These are phyloP conservation scores for Epichloe elymi DNA, from an alignment of 2,329 filamentous ascomycete species.

Conservation along the genomic window DNA sequence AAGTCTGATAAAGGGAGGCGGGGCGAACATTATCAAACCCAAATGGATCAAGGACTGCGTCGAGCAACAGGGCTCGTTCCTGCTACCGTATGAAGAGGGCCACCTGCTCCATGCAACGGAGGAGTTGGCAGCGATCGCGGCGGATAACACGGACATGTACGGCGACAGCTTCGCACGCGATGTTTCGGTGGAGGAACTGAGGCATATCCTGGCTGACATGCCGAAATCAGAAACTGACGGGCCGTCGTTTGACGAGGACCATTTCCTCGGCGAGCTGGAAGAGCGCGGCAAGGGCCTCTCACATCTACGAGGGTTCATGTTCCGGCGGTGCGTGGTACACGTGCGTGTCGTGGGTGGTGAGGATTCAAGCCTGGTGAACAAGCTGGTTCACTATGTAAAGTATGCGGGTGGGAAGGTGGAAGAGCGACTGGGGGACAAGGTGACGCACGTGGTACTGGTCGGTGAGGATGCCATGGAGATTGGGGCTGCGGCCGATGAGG, in stretches of 20 bases:
- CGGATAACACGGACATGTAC: conserved; percentile 56
- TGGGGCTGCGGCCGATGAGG: conserved; percentile 24
- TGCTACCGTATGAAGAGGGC: conserved; percentile 47
- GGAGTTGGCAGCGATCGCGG: conserved; percentile 38
- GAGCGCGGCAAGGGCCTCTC: conserved; percentile 41
- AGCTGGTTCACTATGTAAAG: conserved; percentile 41
- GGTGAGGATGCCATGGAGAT: conserved; percentile 26
- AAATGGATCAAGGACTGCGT: conserved; percentile 78
- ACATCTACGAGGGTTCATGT: conserved; percentile 37
- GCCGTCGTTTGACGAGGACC: conserved; percentile 29
- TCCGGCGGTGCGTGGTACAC: conserved; percentile 31
- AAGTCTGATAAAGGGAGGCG: conserved; percentile 61
- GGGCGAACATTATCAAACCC: conserved; percentile 61
- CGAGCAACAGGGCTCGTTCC: conserved; percentile 37
- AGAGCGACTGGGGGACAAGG: conserved; percentile 30
- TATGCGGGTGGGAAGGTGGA: conserved; percentile 57
- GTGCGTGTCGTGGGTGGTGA: conserved; percentile 21
- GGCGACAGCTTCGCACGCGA: conserved; percentile 77
- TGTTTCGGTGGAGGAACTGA: conserved; percentile 49
- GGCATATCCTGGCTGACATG: conserved; percentile 35
- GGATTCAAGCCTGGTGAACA: conserved; percentile 23
- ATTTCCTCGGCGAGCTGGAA: conserved; percentile 42
- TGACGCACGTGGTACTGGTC: conserved; percentile 61
- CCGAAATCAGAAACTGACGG: conserved; percentile 30
- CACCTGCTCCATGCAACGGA: conserved; percentile 63